Conservation (phyloP, 306 rosid genomes). For the Echinosophora koreensis region DNA sequence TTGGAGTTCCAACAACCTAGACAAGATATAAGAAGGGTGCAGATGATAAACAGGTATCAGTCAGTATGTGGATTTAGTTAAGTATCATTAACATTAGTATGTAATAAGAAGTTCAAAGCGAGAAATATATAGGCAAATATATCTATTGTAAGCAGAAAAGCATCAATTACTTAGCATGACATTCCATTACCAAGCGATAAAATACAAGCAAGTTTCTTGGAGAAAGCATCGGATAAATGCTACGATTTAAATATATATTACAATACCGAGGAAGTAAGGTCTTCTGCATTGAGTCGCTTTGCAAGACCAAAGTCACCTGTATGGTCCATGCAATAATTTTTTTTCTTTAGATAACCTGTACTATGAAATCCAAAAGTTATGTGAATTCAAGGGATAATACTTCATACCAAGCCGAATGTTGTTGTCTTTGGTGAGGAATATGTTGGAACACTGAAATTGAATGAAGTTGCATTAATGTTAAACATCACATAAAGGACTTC, state of each 20-base stretch:
- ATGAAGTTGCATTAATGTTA: constrained; percentile 38
- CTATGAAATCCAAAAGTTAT: constrained; percentile 39
- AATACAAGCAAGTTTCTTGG: constrained; percentile 31
- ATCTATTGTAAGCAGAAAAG: constrained; percentile 25
- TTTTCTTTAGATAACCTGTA: constrained; percentile 41
- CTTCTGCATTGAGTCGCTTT: constrained; percentile 80
- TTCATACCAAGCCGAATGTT: constrained; percentile 82
- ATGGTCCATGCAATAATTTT: constrained; percentile 47
- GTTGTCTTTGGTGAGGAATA: constrained; percentile 83
- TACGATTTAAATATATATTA: constrained; percentile 30
- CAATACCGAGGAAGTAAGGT: constrained; percentile 83
- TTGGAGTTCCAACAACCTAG: constrained; percentile 90
- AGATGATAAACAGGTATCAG: constrained; percentile 27
- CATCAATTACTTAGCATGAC: constrained; percentile 11
- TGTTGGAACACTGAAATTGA: constrained; percentile 85
- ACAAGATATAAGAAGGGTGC: constrained; percentile 41
- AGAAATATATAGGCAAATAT: background rate
- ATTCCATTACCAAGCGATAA: constrained; percentile 10
- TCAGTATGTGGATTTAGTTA: constrained; percentile 34
- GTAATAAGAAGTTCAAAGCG: constrained; percentile 19
- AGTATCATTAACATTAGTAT: constrained; percentile 23
- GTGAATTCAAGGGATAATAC: constrained; percentile 36
- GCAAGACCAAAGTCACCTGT: constrained; percentile 97
- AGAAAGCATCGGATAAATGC: constrained; percentile 13
- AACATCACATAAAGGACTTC: constrained; percentile 27